Base-by-base conservation (phyloP, 2,329 filamentous ascomycete species). In the Thielaviopsis ethacetica region DNA sequence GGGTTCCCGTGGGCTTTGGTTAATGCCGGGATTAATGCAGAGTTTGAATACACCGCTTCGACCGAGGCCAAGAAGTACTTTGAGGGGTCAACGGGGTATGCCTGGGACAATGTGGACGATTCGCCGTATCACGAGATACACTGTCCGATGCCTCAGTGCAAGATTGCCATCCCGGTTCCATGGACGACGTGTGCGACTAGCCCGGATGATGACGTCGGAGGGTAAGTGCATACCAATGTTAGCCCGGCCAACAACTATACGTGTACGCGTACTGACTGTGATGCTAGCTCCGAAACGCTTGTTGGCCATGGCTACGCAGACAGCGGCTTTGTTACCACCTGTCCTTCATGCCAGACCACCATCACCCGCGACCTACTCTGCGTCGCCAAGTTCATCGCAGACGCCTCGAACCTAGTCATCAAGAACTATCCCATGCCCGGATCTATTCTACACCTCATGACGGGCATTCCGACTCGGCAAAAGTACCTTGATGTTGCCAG, bases 1-100 rank as follows among this genome's bases (percentile, higher is more conserved):
- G 79, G 80, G 0, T 75, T 91, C 62, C 87, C 86, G 0, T 91
- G 85, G 85, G 65, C 73, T 15, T 67, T 75, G 0, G 71, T 86
- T 52, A 75, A 82, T 59, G 64, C 70, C 1, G 77, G 73, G 38
- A 85, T 89, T 62, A 75, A 85, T 64, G 69, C 73, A 9, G 68
- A 73, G 21, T 84, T 86, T 65, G 74, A 75, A 57, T 88, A 84
- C 65, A 69, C 67, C 1, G 72, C 75, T 3, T 70, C 75, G 0
- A 65, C 71, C 0, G 67, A 68, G 1, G 75, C 77, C 22, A 73
- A 72, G 56, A 63, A 64, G 1, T 62, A 64, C 1, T 88, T 84
- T 71, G 68, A 71, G 1, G 63, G 59, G 0, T 65, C 65, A 13
- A 83, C 80, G 0, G 71, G 74, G 1, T 73, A 73, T 2, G 64